Conservation (phyloP, 2,329 filamentous ascomycete genomes). For the Botryotinia calthae region DNA sequence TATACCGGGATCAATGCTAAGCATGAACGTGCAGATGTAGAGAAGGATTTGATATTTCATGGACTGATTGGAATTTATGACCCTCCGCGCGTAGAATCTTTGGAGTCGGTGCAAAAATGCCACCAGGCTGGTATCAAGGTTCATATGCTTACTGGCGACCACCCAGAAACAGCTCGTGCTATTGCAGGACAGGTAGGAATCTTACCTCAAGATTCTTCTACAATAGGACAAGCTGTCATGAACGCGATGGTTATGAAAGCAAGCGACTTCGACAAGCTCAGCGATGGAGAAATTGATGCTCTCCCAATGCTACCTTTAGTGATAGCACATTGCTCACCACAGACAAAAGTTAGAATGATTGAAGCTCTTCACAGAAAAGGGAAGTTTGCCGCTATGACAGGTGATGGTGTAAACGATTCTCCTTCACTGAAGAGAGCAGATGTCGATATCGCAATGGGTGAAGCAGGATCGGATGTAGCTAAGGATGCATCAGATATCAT, state of each 20-base stretch:
- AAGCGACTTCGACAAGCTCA: conserved; percentile 73
- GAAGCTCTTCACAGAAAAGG: conserved; percentile 63
- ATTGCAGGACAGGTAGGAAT: conserved; percentile 80
- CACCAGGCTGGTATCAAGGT: conserved; percentile 68
- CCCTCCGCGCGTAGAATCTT: conserved; percentile 56
- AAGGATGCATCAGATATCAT: conserved; percentile 63
- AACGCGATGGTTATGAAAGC: conserved; percentile 71
- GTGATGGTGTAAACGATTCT: conserved; percentile 49
- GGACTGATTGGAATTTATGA: conserved; percentile 63
- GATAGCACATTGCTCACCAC: conserved; percentile 78
- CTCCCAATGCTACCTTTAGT: conserved; percentile 75
- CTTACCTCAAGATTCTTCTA: conserved; percentile 60
- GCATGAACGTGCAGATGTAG: conserved; percentile 59
- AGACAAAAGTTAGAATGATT: conserved; percentile 89
- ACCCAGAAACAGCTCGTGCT: conserved; percentile 73
- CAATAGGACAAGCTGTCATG: conserved; percentile 61
- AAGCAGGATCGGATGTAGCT: conserved; percentile 62
- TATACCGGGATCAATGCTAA: conserved; percentile 37
- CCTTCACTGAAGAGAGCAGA: conserved; percentile 60
- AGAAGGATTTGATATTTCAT: conserved; percentile 67
- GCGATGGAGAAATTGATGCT: conserved; percentile 71
- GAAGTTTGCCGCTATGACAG: conserved; percentile 53
- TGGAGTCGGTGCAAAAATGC: conserved; percentile 55
- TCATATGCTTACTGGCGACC: conserved; percentile 82
- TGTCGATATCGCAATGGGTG: conserved; percentile 59